These are phyloP conservation scores for Ascochyta pisi DNA, from an alignment of 2,329 filamentous ascomycete species.

Conservation along the genomic window DNA sequence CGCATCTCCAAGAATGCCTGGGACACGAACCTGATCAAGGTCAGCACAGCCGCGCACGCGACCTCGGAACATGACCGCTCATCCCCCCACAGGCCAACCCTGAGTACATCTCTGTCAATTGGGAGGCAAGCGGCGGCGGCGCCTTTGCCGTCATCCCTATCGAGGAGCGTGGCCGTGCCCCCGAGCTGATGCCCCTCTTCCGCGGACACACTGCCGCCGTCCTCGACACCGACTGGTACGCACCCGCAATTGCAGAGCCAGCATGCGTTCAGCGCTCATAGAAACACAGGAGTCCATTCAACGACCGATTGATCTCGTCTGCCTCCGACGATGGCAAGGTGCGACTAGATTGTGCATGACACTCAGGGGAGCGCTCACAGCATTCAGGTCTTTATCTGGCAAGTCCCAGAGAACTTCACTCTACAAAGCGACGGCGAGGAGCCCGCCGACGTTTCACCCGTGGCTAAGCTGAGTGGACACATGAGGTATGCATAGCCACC, in stretches of 20 bases:
- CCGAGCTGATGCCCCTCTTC: conserved; percentile 92
- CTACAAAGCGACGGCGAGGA: conserved; percentile 85
- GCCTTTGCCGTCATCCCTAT: conserved; percentile 96
- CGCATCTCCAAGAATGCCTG: conserved; percentile 98
- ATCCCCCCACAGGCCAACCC: conserved; percentile 76
- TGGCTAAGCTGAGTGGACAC: conserved; percentile 84
- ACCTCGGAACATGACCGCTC: conserved; percentile 38
- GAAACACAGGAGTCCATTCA: conserved; percentile 82
- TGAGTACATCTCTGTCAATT: conserved; percentile 96
- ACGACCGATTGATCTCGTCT: conserved; percentile 90
- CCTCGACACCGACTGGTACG: conserved; percentile 93
- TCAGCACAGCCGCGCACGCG: conserved; percentile 54
- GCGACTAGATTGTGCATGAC: conserved; percentile 8
- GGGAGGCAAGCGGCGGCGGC: conserved; percentile 94
- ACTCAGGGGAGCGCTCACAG: conserved; percentile 20
- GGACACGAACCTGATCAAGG: conserved; percentile 99
- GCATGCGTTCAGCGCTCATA: conserved; percentile 23
- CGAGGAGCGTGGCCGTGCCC: conserved; percentile 85
- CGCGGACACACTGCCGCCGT: conserved; percentile 95
- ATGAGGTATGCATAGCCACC: conserved; percentile 65
- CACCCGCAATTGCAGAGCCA: not conserved
- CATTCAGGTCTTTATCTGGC: conserved; percentile 82
- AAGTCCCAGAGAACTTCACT: conserved; percentile 87
- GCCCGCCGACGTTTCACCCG: conserved; percentile 78
- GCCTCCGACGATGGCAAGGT: conserved; percentile 94